These are phyloP conservation scores for Ceratonia siliqua DNA, from an alignment of 306 rosid genomes.

Conservation along the genomic window DNA sequence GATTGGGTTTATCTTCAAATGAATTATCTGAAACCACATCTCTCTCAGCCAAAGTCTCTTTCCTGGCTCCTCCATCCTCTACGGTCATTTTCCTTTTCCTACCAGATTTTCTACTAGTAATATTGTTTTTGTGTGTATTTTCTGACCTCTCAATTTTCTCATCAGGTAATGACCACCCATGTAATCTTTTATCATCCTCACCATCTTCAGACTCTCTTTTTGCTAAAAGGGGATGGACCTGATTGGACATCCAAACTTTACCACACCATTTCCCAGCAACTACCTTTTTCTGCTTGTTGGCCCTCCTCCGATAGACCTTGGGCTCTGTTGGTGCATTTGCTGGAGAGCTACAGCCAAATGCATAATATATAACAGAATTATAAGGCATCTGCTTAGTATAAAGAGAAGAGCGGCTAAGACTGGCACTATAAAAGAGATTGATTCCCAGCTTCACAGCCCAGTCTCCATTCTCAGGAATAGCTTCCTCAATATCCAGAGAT, in stretches of 20 bases:
- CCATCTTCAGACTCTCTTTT: slow-evolving; percentile 57
- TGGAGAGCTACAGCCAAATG: slow-evolving; percentile 66
- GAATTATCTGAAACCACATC: slow-evolving; percentile 34
- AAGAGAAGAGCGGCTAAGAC: slow-evolving; percentile 72
- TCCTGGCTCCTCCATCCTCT: slow-evolving; percentile 39
- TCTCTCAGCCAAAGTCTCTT: slow-evolving; percentile 37
- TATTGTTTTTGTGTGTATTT: slow-evolving; percentile 33
- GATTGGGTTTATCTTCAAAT: slow-evolving; percentile 19
- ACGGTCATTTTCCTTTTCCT: slow-evolving; percentile 65
- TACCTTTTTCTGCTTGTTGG: slow-evolving; percentile 57
- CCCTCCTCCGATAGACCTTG: slow-evolving; percentile 57
- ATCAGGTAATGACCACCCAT: slow-evolving; percentile 46
- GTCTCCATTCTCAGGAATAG: slow-evolving; percentile 71
- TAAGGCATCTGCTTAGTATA: slow-evolving; percentile 91
- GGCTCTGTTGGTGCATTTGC: slow-evolving; percentile 46
- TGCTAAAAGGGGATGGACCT: slow-evolving; percentile 68
- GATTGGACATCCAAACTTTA: slow-evolving; percentile 85
- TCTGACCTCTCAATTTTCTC: slow-evolving; percentile 53
- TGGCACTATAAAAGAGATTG: slow-evolving; percentile 85
- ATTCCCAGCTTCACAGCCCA: slow-evolving; percentile 88
- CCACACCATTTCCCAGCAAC: slow-evolving; percentile 92
- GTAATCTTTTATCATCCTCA: slow-evolving; percentile 41
- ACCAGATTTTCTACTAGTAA: slow-evolving; percentile 43
- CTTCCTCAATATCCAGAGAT: slow-evolving; percentile 80
- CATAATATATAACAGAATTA: slow-evolving; percentile 71